These are phyloP conservation scores for Erythrobasidium hasegawianum DNA, from an alignment of 1,284 basidiomycete species.

Conservation along the genomic window DNA sequence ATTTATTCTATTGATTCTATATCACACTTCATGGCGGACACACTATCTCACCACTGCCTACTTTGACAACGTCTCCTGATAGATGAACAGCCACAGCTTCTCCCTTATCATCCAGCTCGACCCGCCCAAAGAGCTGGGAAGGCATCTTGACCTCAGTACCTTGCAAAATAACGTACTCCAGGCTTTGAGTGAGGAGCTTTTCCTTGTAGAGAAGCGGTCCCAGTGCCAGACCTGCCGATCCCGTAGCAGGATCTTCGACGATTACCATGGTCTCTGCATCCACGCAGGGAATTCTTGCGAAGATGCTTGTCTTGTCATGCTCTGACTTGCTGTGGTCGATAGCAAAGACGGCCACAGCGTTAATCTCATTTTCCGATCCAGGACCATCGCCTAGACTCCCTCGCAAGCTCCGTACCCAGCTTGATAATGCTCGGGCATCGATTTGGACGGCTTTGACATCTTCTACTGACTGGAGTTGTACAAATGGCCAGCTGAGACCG, in stretches of 20 bases:
- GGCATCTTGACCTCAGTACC: conserved; percentile 17
- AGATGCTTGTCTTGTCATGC: conserved; percentile 7
- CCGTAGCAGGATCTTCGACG: conserved; percentile 31
- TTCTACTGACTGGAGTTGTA: conserved; percentile 4
- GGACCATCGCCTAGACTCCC: background rate
- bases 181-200: background rate
- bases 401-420: conserved; percentile 2
- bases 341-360: conserved; percentile 14
- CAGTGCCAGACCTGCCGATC: conserved; percentile 30
- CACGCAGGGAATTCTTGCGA: conserved; percentile 12
- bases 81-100: conserved; percentile 3
- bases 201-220: conserved; percentile 24
- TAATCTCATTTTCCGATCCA: background rate
- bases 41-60: conserved; percentile 9
- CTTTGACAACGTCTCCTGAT: conserved; percentile 25
- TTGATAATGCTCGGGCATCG: background rate
- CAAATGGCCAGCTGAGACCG: conserved; percentile 21
- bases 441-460: conserved; percentile 2
- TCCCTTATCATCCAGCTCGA: background rate
- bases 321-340: background rate
- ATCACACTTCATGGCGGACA: too few relatives aligned
- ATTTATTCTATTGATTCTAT: too few relatives aligned
- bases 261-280: conserved; percentile 2
- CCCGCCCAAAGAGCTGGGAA: conserved; percentile 18
- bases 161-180: conserved; percentile 23